A percentile compares a stretch with the other conserved stretches of the same genome.
Conservation (phyloP, 345 rosid species). For the Erodium maritimum region DNA sequence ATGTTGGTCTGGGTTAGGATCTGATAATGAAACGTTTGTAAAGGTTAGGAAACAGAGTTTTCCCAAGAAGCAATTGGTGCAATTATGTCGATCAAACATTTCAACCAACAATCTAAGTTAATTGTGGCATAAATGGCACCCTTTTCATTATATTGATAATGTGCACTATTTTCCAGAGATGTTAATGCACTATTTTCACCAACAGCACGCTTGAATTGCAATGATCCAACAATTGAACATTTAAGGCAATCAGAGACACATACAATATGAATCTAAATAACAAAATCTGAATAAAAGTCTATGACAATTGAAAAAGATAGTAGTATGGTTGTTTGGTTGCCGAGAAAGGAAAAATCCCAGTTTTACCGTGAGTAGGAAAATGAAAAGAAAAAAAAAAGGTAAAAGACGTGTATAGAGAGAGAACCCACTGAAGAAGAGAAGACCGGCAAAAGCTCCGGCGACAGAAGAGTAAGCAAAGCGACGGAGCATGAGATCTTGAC, state of each 20-base stretch:
- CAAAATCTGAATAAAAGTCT: background rate
- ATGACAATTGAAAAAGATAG: background rate
- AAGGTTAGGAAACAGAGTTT: too few species aligned
- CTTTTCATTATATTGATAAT: too few species aligned
- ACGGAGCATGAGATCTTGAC: slow-evolving; percentile 77
- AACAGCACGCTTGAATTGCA: background rate
- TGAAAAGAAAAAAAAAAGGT: too few species aligned
- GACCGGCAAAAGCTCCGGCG: slow-evolving; percentile 76
- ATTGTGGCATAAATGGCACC: too few species aligned
- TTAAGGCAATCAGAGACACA: background rate
- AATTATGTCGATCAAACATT: too few species aligned
- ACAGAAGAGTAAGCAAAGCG: slow-evolving; percentile 74
- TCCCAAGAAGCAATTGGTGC: too few species aligned
- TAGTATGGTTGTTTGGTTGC: background rate
- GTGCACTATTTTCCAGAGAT: too few species aligned
- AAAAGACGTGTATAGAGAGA: background rate
- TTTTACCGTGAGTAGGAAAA: background rate
- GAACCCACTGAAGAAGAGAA: slow-evolving; percentile 72
- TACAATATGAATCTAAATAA: background rate
- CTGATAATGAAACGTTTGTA: too few species aligned
- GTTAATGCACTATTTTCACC: background rate
- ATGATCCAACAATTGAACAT: background rate
- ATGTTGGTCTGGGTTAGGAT: too few species aligned
- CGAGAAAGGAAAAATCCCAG: background rate
- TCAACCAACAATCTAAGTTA: too few species aligned